A percentile compares a stretch with the other conserved stretches of the same genome.
These are phyloP conservation scores for Annulohypoxylon bovei DNA, from an alignment of 495 filamentous ascomycete species.

Conservation along the genomic window DNA sequence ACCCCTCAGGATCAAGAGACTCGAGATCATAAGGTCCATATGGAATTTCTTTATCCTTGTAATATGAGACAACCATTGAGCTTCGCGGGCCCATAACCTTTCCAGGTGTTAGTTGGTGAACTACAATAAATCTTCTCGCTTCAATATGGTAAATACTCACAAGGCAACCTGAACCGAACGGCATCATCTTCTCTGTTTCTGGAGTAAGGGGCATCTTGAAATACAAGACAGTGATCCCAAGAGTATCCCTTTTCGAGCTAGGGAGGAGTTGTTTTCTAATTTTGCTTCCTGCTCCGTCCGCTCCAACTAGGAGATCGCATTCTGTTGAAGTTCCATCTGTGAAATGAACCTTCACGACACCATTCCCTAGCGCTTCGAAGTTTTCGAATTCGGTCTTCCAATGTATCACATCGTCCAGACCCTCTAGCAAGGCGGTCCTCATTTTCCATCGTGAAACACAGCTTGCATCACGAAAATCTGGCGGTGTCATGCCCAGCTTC, in stretches of 20 bases:
- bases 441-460: conserved; percentile 1
- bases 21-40: background rate
- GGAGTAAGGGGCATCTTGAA: conserved; percentile 9
- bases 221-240: background rate
- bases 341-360: background rate
- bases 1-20: background rate
- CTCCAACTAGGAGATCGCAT: background rate
- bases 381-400: conserved; percentile 7
- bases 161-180: conserved; percentile 1
- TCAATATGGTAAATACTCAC: background rate
- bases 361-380: background rate
- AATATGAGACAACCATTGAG: conserved; percentile 6
- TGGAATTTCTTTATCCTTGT: background rate
- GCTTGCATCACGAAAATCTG: background rate
- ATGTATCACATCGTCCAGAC: background rate
- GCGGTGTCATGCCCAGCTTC: conserved; percentile 5
- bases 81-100: background rate
- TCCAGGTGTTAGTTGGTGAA: background rate
- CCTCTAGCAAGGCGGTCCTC: background rate
- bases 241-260: background rate
- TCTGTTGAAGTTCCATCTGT: background rate
- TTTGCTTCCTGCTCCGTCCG: background rate
- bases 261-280: background rate
- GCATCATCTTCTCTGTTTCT: conserved; percentile 3
- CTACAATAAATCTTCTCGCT: background rate